These are phyloP conservation scores for Salix arbutifolia DNA, from an alignment of 345 rosid species.

Conservation along the genomic window DNA sequence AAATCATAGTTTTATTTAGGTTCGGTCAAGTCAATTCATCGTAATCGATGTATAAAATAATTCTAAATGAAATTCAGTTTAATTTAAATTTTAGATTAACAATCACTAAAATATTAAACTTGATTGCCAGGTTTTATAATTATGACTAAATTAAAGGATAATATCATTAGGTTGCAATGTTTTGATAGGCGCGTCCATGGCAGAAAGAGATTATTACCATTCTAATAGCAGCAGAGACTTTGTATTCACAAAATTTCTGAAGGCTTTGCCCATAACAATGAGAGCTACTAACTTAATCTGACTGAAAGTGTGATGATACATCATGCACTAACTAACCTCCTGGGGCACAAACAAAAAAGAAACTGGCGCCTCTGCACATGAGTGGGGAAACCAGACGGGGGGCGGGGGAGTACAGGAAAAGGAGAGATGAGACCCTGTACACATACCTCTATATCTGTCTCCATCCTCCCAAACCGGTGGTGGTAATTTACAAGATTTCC, in stretches of 20 bases:
- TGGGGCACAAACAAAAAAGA: slow-evolving; percentile 30
- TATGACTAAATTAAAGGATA: too few relatives aligned
- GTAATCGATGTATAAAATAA: too few relatives aligned
- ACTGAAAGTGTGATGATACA: slow-evolving; percentile 42
- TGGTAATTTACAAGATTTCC: slow-evolving; percentile 55
- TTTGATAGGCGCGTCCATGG: neutral
- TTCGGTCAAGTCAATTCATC: too few relatives aligned
- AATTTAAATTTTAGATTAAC: too few relatives aligned
- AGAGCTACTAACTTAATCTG: slow-evolving; percentile 39
- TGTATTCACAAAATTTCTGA: slow-evolving; percentile 54
- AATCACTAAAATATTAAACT: too few relatives aligned
- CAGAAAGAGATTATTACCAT: slow-evolving; percentile 12
- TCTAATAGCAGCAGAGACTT: slow-evolving; percentile 16
- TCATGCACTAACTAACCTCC: slow-evolving; percentile 58
- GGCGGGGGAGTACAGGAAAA: slow-evolving; percentile 21
- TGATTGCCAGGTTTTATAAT: too few relatives aligned
- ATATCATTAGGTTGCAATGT: neutral
- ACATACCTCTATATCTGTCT: slow-evolving; percentile 55
- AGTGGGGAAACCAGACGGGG: slow-evolving; percentile 25
- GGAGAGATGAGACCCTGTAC: slow-evolving; percentile 54
- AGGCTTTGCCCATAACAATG: slow-evolving; percentile 29
- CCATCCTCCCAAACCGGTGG: slow-evolving; percentile 43
- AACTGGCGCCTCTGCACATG: slow-evolving; percentile 20
- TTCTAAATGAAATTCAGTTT: too few relatives aligned
- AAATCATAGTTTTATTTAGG: too few relatives aligned